Percentiles rank a stretch among this genome's conserved stretches.
These are phyloP conservation scores for Halenospora varia DNA, from an alignment of 495 filamentous ascomycete species.

Conservation along the genomic window DNA sequence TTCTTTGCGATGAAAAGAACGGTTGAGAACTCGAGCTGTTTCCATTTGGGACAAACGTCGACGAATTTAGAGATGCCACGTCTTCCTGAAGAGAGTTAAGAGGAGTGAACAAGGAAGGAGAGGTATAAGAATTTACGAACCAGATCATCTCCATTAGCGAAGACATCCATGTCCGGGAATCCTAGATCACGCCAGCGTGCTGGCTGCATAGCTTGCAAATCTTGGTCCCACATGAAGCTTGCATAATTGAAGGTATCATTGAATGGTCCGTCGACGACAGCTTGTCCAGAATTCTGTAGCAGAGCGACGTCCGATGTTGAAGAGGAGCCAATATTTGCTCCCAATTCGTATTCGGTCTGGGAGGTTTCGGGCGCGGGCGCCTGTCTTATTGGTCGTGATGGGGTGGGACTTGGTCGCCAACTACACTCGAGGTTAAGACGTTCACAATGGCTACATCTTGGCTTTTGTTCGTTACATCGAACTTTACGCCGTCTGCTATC, in stretches of 20 bases:
- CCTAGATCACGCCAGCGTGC: conserved; percentile 12
- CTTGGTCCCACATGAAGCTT: conserved; percentile 34
- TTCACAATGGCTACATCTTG: conserved; percentile 35
- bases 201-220: conserved; percentile 11
- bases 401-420: conserved; percentile 14
- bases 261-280: conserved; percentile 19
- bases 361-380: conserved; percentile 2
- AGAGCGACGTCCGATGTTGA: conserved; percentile 1
- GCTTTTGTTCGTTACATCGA: conserved; percentile 35
- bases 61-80: not conserved
- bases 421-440: conserved; percentile 29
- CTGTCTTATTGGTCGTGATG: conserved; percentile 12
- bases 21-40: no score
- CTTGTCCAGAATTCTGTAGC: conserved; percentile 2
- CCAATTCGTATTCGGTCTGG: not conserved
- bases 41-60: not conserved
- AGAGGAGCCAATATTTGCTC: not conserved
- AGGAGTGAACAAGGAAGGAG: not conserved
- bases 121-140: not conserved
- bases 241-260: conserved; percentile 34
- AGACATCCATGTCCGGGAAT: conserved; percentile 9
- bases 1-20: no score
- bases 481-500: conserved; percentile 25
- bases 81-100: not conserved
- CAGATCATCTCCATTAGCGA: not conserved